These are phyloP conservation scores for Adansonia grandidieri DNA, from an alignment of 441 rosid species.

Conservation along the genomic window DNA sequence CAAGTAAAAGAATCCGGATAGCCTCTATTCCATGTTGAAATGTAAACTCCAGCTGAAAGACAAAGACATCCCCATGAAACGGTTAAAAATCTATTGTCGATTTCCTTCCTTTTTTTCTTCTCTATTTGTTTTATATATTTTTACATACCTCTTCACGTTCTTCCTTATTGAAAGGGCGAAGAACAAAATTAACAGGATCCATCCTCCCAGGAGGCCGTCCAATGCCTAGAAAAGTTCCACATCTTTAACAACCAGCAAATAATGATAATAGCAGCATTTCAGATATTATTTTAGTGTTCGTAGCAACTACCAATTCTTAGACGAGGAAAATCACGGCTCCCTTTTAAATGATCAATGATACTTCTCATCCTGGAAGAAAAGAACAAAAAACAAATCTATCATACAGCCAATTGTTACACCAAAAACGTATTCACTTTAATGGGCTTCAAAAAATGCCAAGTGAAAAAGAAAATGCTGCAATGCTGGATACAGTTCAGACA, in stretches of 20 bases:
- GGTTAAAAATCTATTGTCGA: constrained; percentile 2
- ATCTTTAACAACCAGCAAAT: constrained; percentile 8
- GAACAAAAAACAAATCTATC: not conserved
- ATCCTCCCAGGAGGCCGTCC: constrained; percentile 98
- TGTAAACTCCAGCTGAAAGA: constrained; percentile 73
- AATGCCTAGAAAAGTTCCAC: constrained; percentile 55
- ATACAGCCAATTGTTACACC: not conserved
- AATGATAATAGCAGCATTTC: not conserved
- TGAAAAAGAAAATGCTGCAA: not conserved
- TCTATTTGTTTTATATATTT: not conserved
- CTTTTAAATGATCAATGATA: constrained; percentile 85
- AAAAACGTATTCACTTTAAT: not conserved
- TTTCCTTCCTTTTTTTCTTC: not conserved
- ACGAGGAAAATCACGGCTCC: constrained; percentile 90
- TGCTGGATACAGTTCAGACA: not conserved
- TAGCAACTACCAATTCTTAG: constrained; percentile 72
- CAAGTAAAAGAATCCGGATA: constrained; percentile 65
- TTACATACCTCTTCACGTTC: constrained; percentile 72
- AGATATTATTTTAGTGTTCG: not conserved
- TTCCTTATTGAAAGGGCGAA: constrained; percentile 74
- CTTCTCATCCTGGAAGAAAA: constrained; percentile 73
- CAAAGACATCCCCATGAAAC: constrained; percentile 13
- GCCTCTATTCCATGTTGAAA: constrained; percentile 73
- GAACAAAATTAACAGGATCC: constrained; percentile 74
- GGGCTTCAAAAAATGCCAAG: not conserved